Conservation (phyloP, 257 asterid species). For the Solanum acaule region DNA sequence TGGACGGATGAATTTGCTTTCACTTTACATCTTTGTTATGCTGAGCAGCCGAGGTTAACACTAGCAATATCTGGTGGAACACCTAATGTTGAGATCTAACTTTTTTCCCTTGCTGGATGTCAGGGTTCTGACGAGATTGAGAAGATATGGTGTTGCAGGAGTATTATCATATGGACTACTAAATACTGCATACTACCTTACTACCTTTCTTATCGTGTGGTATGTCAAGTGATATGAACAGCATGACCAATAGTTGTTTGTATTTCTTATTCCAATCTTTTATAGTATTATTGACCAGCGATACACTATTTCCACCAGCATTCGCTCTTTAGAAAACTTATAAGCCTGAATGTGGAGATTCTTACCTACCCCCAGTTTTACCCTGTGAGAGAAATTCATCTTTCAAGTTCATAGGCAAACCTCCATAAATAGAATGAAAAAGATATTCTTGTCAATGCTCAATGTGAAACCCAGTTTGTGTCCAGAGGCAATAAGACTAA, state of each 20-base stretch:
- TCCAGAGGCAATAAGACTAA: not conserved
- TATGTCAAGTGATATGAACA: slow-evolving; percentile 5
- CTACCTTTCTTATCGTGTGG: slow-evolving; percentile 89
- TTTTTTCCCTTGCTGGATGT: slow-evolving; percentile 11
- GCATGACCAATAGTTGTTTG: not conserved
- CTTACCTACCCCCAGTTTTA: not conserved
- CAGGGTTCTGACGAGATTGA: slow-evolving; percentile 59
- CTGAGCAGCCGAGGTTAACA: not conserved
- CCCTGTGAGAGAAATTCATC: not conserved
- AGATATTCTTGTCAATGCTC: not conserved
- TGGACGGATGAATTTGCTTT: not conserved
- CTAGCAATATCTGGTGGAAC: not conserved
- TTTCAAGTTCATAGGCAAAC: not conserved
- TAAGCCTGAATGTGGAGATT: not conserved
- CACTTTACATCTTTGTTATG: not conserved
- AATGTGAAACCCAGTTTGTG: not conserved
- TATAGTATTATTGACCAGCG: not conserved
- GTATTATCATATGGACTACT: slow-evolving; percentile 82
- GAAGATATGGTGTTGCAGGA: slow-evolving; percentile 78
- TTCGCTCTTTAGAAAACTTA: not conserved
- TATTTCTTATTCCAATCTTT: not conserved
- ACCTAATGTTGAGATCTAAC: slow-evolving; percentile 13
- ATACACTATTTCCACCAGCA: not conserved
- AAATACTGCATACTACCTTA: slow-evolving; percentile 77
- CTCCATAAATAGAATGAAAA: not conserved